A percentile compares a stretch with the other conserved stretches of the same genome.
phyloP scores from a whole-genome alignment of 768 basidiomycete species.

The Naematelia encephala region DNA sequence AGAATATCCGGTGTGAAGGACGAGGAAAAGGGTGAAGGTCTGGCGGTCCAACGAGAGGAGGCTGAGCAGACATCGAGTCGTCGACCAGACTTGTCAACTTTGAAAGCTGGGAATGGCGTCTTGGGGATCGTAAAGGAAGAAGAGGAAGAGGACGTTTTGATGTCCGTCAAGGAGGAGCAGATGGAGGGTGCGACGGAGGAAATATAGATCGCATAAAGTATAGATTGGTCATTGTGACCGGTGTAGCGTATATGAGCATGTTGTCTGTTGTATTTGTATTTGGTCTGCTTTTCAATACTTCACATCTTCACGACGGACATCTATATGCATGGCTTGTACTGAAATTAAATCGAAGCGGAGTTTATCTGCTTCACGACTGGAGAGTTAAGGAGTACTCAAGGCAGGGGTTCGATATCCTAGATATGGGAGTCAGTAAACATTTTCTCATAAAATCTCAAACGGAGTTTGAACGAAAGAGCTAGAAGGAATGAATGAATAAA shows the following conservation, averaged over 20 bases:
- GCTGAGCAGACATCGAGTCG: no score
- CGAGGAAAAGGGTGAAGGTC: neutral
- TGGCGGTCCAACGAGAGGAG: neutral
- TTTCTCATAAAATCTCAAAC: neutral
- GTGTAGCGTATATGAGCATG: no score
- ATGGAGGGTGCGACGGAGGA: neutral
- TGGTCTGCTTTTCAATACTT: neutral
- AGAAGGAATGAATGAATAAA: no score
- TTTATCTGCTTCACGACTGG: no score
- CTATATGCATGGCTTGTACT: neutral
- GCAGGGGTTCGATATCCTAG: slow-evolving; percentile 14
- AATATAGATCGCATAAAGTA: neutral
- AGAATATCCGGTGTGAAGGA: no score
- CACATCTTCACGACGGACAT: neutral
- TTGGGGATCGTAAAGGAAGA: neutral
- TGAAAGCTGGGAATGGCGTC: neutral
- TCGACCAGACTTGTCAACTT: no score
- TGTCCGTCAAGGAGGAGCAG: neutral
- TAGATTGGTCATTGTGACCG: no score
- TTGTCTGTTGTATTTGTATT: neutral
- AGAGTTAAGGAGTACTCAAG: neutral
- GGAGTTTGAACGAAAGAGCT: neutral
- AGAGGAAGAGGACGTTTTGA: neutral
- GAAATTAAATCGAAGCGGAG: no score
- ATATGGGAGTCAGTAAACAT: neutral